A percentile compares a stretch with the other conserved stretches of the same genome.
phyloP scores from a whole-genome alignment of 345 rosid genomes.

The Populus simonii region DNA sequence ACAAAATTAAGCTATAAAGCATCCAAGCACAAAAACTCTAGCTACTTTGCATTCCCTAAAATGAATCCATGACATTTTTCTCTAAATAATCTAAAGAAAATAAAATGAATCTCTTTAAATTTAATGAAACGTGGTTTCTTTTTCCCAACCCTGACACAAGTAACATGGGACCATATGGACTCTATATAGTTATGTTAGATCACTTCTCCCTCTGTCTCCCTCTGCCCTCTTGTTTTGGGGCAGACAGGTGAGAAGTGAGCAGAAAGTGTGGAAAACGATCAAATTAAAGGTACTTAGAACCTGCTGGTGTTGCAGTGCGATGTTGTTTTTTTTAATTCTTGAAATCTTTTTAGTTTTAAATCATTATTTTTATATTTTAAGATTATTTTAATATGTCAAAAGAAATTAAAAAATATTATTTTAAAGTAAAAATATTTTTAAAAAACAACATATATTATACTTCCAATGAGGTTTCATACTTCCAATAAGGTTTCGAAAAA shows the following conservation, averaged over 20 bases:
- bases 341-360: no score
- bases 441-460: no score
- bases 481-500: neutral
- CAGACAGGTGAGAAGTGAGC: slow-evolving; percentile 26
- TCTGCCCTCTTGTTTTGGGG: neutral
- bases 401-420: no score
- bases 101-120: neutral
- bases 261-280: slow-evolving; percentile 29
- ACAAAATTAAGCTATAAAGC: neutral
- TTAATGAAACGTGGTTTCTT: neutral
- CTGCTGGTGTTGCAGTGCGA: no score
- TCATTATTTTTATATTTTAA: no score
- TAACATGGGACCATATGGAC: slow-evolving; percentile 27
- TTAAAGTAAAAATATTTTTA: no score
- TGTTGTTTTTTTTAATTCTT: no score
- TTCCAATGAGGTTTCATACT: no score
- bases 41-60: neutral
- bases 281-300: slow-evolving; percentile 16
- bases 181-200: neutral
- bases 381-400: no score
- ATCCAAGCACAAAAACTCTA: neutral
- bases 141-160: slow-evolving; percentile 20
- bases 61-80: neutral
- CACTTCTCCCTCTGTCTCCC: neutral
- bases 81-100: no score